These are phyloP conservation scores for Aspergillus caelatus DNA, from an alignment of 2,329 filamentous ascomycete species.

Conservation along the genomic window DNA sequence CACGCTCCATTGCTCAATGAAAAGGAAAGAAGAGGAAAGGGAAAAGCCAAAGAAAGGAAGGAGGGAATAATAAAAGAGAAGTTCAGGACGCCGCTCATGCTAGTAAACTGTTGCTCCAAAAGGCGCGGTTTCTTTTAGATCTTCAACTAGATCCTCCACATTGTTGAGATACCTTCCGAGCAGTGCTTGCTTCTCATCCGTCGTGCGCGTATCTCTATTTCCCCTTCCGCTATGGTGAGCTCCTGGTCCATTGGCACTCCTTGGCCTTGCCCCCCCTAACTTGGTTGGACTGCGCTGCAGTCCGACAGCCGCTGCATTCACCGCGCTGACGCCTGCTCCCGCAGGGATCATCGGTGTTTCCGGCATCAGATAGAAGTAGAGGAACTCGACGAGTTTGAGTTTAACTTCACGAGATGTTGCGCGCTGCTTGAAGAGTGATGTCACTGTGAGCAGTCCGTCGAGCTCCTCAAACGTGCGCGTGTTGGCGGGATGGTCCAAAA, in stretches of 20 bases:
- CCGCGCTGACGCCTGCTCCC: slow-evolving; percentile 32
- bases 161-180: slow-evolving; percentile 77
- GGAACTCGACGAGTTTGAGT: slow-evolving; percentile 92
- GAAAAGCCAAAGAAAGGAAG: slow-evolving; percentile 11
- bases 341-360: slow-evolving; percentile 60
- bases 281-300: slow-evolving; percentile 71
- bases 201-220: slow-evolving; percentile 60
- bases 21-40: slow-evolving; percentile 14
- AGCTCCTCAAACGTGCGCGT: slow-evolving; percentile 89
- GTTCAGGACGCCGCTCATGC: slow-evolving; percentile 15
- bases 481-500: slow-evolving; percentile 84
- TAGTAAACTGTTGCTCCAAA: slow-evolving; percentile 61
- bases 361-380: slow-evolving; percentile 98
- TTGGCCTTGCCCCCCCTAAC: slow-evolving; percentile 60
- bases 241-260: slow-evolving; percentile 36
- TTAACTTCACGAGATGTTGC: slow-evolving; percentile 86
- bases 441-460: slow-evolving; percentile 88
- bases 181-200: slow-evolving; percentile 79
- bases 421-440: slow-evolving; percentile 87
- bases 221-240: slow-evolving; percentile 28
- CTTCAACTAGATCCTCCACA: slow-evolving; percentile 81
- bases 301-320: slow-evolving; percentile 48
- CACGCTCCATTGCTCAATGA: slow-evolving; percentile 26
- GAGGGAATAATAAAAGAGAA: slow-evolving; percentile 16
- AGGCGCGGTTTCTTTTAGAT: slow-evolving; percentile 76